A percentile compares a stretch with the other conserved stretches of the same genome.
Evolutionary conservation across 495 filamentous ascomycete species (phyloP).

Genomic region (Aspergillus affinis): DNA sequence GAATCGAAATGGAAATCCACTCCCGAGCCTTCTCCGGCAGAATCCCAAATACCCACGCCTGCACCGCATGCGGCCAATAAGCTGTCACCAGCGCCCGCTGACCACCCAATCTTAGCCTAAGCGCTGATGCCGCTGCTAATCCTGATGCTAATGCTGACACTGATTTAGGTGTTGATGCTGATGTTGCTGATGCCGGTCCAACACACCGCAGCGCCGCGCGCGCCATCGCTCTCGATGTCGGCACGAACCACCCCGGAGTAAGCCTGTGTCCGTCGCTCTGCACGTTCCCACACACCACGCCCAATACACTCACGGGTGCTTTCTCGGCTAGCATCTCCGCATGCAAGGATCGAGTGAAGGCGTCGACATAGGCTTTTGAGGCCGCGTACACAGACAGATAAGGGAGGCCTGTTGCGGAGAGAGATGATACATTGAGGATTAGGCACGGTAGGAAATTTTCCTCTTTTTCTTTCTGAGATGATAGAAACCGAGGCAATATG

Average conservation of each 20-base stretch:
- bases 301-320: background rate
- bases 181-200: background rate
- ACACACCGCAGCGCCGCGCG: background rate
- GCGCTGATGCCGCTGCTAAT: too few species aligned
- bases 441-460: constrained; percentile 18
- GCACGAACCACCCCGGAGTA: background rate
- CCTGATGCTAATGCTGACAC: too few species aligned
- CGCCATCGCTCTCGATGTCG: background rate
- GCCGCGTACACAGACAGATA: constrained; percentile 35
- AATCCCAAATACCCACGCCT: background rate
- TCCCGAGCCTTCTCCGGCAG: background rate
- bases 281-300: background rate
- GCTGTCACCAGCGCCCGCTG: background rate
- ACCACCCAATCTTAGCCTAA: background rate
- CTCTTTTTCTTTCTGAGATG: too few species aligned
- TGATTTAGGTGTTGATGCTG: too few species aligned
- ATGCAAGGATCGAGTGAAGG: constrained; percentile 19
- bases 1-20: background rate
- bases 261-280: background rate
- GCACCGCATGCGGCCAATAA: constrained; percentile 1
- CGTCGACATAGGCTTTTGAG: constrained; percentile 39
- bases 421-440: constrained; percentile 45
- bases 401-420: constrained; percentile 33
- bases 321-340: background rate
- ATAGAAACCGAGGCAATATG: too few species aligned